Conservation (phyloP, 2,329 filamentous ascomycete species). For the Aspergillus sp. region DNA sequence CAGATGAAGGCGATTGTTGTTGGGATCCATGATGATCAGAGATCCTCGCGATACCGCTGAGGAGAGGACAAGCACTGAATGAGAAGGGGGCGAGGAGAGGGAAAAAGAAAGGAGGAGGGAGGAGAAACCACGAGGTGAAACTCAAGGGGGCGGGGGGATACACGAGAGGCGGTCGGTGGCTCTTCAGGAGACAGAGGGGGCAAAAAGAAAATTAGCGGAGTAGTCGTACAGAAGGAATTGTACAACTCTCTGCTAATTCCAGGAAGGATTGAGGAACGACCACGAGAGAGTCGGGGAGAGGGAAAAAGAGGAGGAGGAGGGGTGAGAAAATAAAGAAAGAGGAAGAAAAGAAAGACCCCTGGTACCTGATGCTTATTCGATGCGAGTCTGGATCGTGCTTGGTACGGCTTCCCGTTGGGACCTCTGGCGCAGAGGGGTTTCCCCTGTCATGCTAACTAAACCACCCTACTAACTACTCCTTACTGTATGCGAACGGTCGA, state of each 20-base stretch:
- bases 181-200: conserved; percentile 6
- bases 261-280: neutral
- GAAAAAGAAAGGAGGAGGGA: neutral
- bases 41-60: conserved; percentile 45
- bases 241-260: no score
- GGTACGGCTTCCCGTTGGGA: conserved; percentile 3
- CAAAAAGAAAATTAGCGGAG: conserved; percentile 9
- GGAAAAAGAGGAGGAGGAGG: neutral
- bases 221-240: no score
- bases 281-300: neutral
- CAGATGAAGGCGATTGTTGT: conserved; percentile 50
- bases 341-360: neutral
- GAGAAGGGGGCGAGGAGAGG: conserved; percentile 5
- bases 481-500: no score
- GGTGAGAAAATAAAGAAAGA: neutral
- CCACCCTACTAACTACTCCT: no score
- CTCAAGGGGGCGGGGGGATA: conserved; percentile 12
- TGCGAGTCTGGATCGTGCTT: conserved; percentile 4
- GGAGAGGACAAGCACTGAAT: conserved; percentile 19
- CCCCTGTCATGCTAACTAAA: no score
- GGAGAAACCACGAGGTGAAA: conserved; percentile 9
- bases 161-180: no score
- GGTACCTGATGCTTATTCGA: neutral
- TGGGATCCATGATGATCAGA: conserved; percentile 46
- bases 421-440: neutral